Conservation (phyloP, 768 basidiomycete genomes). For the Leccinellum albellum region DNA sequence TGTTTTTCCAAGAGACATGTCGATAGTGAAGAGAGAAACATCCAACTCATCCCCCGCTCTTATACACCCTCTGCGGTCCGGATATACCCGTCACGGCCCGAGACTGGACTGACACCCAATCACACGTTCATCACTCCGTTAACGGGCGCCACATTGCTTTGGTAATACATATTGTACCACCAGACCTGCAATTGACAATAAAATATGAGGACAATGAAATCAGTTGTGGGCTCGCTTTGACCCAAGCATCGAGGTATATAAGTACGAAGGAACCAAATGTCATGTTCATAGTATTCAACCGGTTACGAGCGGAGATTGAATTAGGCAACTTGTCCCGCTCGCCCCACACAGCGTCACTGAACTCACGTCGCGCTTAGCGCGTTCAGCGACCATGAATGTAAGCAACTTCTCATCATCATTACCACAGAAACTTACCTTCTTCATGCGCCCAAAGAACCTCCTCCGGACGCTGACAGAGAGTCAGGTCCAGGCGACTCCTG, state of each 20-base stretch:
- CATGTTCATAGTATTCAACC: not conserved
- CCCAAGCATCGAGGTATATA: not conserved
- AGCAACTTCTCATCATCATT: not conserved
- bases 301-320: slow-evolving; percentile 29
- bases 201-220: too few relatives aligned
- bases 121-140: too few relatives aligned
- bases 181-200: too few relatives aligned
- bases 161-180: too few relatives aligned
- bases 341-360: slow-evolving; percentile 29
- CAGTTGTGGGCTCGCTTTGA: not conserved
- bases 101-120: too few relatives aligned
- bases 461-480: slow-evolving; percentile 81
- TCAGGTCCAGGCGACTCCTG: slow-evolving; percentile 60
- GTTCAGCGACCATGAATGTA: slow-evolving; percentile 27
- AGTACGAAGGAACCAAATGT: not conserved
- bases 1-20: slow-evolving; percentile 41
- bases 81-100: slow-evolving; percentile 5
- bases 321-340: slow-evolving; percentile 29
- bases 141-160: too few relatives aligned
- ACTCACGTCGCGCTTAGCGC: slow-evolving; percentile 26
- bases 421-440: slow-evolving; percentile 1
- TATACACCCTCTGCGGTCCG: slow-evolving; percentile 9
- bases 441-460: slow-evolving; percentile 60
- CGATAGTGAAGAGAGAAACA: not conserved
- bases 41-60: not conserved